These are phyloP conservation scores for Fusarium sp. DNA, from an alignment of 2,329 filamentous ascomycete species.

Conservation along the genomic window DNA sequence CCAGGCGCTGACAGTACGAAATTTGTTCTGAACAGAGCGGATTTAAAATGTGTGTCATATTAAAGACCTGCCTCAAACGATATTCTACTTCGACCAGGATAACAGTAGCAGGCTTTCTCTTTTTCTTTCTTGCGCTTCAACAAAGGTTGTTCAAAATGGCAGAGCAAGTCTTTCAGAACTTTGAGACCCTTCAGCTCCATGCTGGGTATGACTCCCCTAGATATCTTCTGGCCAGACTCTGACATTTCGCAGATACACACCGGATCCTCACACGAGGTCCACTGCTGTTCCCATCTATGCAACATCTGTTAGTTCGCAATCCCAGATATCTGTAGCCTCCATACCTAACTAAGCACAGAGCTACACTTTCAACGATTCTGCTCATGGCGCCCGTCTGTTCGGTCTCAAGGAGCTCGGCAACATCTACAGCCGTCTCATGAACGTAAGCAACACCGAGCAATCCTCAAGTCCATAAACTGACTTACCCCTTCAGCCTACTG, in stretches of 20 bases:
- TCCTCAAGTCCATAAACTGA: not conserved
- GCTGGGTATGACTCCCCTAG: constrained; percentile 69
- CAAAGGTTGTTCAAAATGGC: not conserved
- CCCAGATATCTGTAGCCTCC: fast-evolving
- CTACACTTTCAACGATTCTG: constrained; percentile 94
- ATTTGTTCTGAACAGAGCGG: not conserved
- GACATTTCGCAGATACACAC: not conserved
- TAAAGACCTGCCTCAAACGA: not conserved
- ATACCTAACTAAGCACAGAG: constrained; percentile 63
- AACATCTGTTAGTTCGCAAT: constrained; percentile 65
- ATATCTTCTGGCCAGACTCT: constrained; percentile 7
- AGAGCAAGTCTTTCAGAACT: constrained; percentile 56
- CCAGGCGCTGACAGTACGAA: not conserved
- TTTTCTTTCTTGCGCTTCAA: not conserved
- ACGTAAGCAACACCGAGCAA: constrained; percentile 62
- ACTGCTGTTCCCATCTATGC: constrained; percentile 96
- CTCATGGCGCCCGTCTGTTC: constrained; percentile 93
- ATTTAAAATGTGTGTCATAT: not conserved
- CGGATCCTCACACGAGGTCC: constrained; percentile 81
- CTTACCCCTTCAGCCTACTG: constrained; percentile 71
- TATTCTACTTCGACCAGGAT: not conserved
- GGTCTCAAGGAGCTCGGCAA: constrained; percentile 97
- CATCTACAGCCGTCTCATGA: constrained; percentile 97
- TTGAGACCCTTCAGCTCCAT: constrained; percentile 87
- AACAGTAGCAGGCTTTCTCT: not conserved